phyloP scores from a whole-genome alignment of 345 rosid species.

The Euphorbia pulcherrima region DNA sequence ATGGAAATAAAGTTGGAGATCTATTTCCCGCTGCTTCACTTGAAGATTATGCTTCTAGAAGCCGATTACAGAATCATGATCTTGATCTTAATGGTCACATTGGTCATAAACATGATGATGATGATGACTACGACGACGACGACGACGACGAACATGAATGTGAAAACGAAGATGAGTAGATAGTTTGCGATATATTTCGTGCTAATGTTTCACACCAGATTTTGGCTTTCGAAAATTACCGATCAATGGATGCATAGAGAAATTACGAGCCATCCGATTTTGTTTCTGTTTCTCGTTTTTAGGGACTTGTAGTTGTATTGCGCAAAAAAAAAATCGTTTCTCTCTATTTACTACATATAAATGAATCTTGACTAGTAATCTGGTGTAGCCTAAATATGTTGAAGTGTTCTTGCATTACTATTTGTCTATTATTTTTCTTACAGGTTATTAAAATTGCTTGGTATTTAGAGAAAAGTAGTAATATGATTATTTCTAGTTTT shows the following conservation, averaged over 20 bases:
- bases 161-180: conserved; percentile 17
- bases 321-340: too few relatives aligned
- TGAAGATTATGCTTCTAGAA: conserved; percentile 57
- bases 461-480: neutral
- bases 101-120: neutral
- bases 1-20: conserved; percentile 68
- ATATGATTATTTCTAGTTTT: neutral
- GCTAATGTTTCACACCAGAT: neutral
- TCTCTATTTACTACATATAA: neutral
- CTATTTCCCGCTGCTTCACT: conserved; percentile 68
- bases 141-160: too few relatives aligned
- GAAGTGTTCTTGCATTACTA: neutral
- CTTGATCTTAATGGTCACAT: neutral
- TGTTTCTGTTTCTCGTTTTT: too few relatives aligned
- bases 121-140: neutral
- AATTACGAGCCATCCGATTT: neutral
- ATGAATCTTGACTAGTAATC: neutral
- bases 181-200: conserved; percentile 4
- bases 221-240: neutral
- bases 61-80: conserved; percentile 7
- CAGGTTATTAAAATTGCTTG: neutral
- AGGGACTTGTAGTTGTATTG: too few relatives aligned
- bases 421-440: neutral
- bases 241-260: neutral
- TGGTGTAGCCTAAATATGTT: neutral